phyloP scores from a whole-genome alignment of 2,329 filamentous ascomycete species.

The Hypoxylon sp. region DNA sequence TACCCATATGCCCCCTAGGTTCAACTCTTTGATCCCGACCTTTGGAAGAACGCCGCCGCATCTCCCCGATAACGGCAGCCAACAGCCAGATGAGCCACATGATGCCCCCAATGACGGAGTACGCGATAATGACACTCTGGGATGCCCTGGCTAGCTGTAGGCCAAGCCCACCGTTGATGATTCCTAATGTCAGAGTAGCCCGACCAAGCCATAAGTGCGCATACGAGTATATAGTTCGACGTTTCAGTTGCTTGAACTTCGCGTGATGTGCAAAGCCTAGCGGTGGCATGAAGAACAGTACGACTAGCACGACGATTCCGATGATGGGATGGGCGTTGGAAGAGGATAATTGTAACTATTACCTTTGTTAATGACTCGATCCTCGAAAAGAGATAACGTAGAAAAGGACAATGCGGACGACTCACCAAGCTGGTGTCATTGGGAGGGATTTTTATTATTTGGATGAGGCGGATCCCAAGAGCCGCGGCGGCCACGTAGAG shows the following conservation, averaged over 20 bases:
- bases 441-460: slow-evolving; percentile 53
- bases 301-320: slow-evolving; percentile 59
- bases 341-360: slow-evolving; percentile 52
- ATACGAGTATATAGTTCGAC: slow-evolving; percentile 60
- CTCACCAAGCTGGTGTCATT: slow-evolving; percentile 54
- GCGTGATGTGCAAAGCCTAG: slow-evolving; percentile 61
- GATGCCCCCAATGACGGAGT: slow-evolving; percentile 58
- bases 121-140: slow-evolving; percentile 53
- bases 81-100: slow-evolving; percentile 58
- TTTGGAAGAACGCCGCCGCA: slow-evolving; percentile 44
- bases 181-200: slow-evolving; percentile 58
- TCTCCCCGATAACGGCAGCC: slow-evolving; percentile 54
- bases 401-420: slow-evolving; percentile 8
- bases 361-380: slow-evolving; percentile 1
- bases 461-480: slow-evolving; percentile 61
- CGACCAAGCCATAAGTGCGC: slow-evolving; percentile 63
- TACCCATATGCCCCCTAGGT: neutral
- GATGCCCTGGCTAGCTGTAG: slow-evolving; percentile 56
- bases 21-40: neutral
- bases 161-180: slow-evolving; percentile 63
- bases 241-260: slow-evolving; percentile 56
- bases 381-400: slow-evolving; percentile 1
- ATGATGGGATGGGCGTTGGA: slow-evolving; percentile 63
- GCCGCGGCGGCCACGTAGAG: slow-evolving; percentile 59
- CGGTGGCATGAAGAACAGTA: slow-evolving; percentile 60